A percentile compares a stretch with the other conserved stretches of the same genome.
Evolutionary conservation across 345 rosid species (phyloP).

Genomic region (Angophora floribunda): DNA sequence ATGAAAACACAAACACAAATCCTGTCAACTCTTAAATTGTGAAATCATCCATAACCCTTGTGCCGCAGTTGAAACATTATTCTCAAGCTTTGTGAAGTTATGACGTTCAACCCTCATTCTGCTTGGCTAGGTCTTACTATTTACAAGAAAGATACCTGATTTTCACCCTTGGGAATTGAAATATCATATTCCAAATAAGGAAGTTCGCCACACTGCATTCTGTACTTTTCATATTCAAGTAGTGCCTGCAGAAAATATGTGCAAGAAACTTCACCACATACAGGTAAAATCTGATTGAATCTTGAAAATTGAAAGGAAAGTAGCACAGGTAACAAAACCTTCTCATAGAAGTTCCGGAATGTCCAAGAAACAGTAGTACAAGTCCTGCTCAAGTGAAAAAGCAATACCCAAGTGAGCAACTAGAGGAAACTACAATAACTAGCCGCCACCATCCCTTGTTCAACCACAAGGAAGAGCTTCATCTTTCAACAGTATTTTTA

Average conservation of each 20-base stretch:
- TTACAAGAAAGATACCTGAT: conserved; percentile 26
- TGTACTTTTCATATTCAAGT: conserved; percentile 57
- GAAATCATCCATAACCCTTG: not conserved
- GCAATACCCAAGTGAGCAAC: not conserved
- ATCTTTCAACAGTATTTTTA: not conserved
- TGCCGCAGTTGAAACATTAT: not conserved
- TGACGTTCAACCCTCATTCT: not conserved
- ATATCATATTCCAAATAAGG: conserved; percentile 23
- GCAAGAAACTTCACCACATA: not conserved
- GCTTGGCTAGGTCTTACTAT: not conserved
- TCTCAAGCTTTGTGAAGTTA: not conserved
- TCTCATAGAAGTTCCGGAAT: conserved; percentile 61
- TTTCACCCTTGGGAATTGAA: conserved; percentile 28
- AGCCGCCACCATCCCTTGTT: not conserved
- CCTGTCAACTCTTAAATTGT: not conserved
- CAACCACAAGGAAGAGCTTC: not conserved
- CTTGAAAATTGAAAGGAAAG: not conserved
- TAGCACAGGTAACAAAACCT: conserved; percentile 17
- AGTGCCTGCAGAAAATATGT: conserved; percentile 28
- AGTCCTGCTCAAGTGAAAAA: conserved; percentile 28
- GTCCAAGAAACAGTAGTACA: conserved; percentile 79
- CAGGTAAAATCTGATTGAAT: not conserved
- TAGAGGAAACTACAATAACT: not conserved
- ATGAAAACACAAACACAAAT: not conserved
- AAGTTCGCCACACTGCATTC: conserved; percentile 40